Base-by-base conservation (phyloP, 2,329 filamentous ascomycete genomes). In the Aureobasidium sp. region DNA sequence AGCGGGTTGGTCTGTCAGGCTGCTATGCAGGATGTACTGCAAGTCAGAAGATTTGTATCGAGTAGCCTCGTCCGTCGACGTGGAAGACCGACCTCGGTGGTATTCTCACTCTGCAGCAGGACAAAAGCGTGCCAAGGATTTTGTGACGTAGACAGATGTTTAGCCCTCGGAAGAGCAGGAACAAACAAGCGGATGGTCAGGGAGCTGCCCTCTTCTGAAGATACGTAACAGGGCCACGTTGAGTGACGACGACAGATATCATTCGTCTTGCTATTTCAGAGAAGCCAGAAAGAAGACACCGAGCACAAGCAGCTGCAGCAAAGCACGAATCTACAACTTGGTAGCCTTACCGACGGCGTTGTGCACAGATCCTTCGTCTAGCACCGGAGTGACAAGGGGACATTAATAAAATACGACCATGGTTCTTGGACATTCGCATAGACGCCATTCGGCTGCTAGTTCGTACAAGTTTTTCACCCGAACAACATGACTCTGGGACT, bases 401-500 rank as follows among this genome's bases (percentile, higher is more conserved):
- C 37, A 59, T 48, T 48, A 59, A 48, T 59, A 48, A 59, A 44
- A 48, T 59, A 25, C 44, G 44, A 49, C 44, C 45, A 80, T 81
- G 78, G 77, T 79, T 56, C 74, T 81, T 58, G 78, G 77, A 52
- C 77, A 79, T 69, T 70, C 69, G 42, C 76, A 79, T 70, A 75
- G 79, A 67, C 77, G 79, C 70, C 74, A 75, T 68, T 79, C 78
- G 65, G 69, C 72, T 58, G 72, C 73, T 65, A 77, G 75, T 76
- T 72, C 64, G 74, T 74, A 59, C 61, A 65, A 36, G 48, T 61
- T 53, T 52, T 47, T 47, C 17, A 37, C 17, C 29, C 36, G 31
- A 17, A 22, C 41, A 58, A 58, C n/a, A 60, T 60, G 57, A 49
- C 52, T 52, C 29, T 52, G n/a, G 20, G 41, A 42, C 42, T 48